Evolutionary conservation across 257 asterid species (phyloP).

Genomic region (Nemophila menziesii): DNA sequence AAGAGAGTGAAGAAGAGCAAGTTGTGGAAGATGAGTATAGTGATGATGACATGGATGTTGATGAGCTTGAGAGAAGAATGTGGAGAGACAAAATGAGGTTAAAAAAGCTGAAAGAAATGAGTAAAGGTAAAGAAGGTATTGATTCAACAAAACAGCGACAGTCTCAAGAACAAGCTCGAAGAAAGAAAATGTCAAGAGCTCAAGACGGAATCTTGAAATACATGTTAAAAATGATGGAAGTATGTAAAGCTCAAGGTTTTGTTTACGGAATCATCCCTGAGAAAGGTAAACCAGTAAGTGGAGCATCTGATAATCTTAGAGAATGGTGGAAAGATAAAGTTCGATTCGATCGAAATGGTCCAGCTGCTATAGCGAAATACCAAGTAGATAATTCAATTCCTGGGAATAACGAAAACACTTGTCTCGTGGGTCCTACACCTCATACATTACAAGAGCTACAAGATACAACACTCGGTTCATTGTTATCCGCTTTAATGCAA

Average conservation of each 20-base stretch:
- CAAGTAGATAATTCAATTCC: slow-evolving; percentile 39
- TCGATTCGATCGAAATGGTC: slow-evolving; percentile 73
- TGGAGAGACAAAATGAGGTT: slow-evolving; percentile 73
- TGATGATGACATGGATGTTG: slow-evolving; percentile 70
- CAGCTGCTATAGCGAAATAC: slow-evolving; percentile 64
- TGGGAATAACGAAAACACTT: slow-evolving; percentile 27
- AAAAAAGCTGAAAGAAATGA: slow-evolving; percentile 60
- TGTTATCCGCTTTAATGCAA: slow-evolving; percentile 78
- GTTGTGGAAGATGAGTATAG: slow-evolving; percentile 56
- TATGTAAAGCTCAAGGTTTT: slow-evolving; percentile 86
- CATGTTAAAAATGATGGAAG: slow-evolving; percentile 93
- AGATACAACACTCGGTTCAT: slow-evolving; percentile 77
- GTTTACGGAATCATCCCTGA: slow-evolving; percentile 93
- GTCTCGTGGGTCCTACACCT: slow-evolving; percentile 52
- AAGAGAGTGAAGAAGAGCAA: slow-evolving; percentile 30
- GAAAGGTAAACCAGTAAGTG: slow-evolving; percentile 86
- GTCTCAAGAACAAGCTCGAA: slow-evolving; percentile 85
- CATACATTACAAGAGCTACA: slow-evolving; percentile 82
- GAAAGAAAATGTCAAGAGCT: slow-evolving; percentile 93
- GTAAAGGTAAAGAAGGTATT: slow-evolving; percentile 40
- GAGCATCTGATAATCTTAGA: slow-evolving; percentile 77
- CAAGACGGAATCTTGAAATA: slow-evolving; percentile 88
- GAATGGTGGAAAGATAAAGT: slow-evolving; percentile 98
- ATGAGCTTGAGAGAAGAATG: slow-evolving; percentile 77
- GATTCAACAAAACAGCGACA: slow-evolving; percentile 63